Base-by-base conservation (phyloP, 208 protist genomes). In the Perkinsela sp. region DNA sequence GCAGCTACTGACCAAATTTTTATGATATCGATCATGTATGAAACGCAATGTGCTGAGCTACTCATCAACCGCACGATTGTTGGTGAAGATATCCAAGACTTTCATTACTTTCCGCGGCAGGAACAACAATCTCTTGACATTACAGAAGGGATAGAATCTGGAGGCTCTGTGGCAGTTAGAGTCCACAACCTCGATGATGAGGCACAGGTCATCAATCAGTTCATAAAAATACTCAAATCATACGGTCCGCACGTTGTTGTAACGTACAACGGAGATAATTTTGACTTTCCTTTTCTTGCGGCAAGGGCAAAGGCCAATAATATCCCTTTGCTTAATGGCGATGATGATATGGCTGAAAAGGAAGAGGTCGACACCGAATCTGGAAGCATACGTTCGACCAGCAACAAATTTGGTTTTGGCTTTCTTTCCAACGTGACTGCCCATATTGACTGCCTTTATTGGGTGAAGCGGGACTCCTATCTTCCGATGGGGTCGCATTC, bases 11-110 rank as follows among this genome's bases (percentile, higher is more conserved):
- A 99, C 82, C 77, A 89, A 71, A 95, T 99, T 40, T 99, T 98
- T 83, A 99, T 99, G 96, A 99, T 99, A 69, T 99, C 97, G 0
- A 99, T 98, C 82, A 99, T 99, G 95, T 97, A 94, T 76, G 40
- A 57, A 57, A 57, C 40, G 22, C 40, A 57, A 22, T 22, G 40
- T n/a, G 40, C 13, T 22, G 40, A 57, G 40, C 78, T 99, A 6
- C 98, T 99, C 72, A 76, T 96, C 48, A 98, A 99, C 79, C 74
- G 95, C 67, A 85, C 96, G 68, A 95, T 98, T 73, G 94, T 99
- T 0, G 80, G 86, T 2, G 85, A 85, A 70, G 94, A 99, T 79
- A 99, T 99, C 71, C 76, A 94, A 31, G 77, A 94, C 57, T 99
- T 99, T 78, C 96, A 98, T 77, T 99, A 98, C 81, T 98, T 93